Conservation (phyloP, 2,329 filamentous ascomycete species). For the Nemania abortiva region DNA sequence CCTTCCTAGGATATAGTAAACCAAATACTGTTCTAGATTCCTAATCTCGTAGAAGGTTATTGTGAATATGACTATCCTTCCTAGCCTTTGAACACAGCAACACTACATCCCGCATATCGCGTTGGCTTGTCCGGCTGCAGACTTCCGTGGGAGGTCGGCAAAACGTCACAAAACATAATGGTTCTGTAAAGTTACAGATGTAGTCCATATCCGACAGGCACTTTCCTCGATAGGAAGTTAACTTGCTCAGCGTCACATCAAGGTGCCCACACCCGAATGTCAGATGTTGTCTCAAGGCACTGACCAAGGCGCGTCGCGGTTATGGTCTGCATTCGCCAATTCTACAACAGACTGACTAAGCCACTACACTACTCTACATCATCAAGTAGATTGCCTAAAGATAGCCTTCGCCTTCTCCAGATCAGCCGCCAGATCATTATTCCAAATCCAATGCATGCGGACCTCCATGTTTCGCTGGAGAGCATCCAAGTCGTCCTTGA, state of each 20-base stretch:
- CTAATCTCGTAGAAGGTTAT: too few species aligned
- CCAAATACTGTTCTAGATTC: too few species aligned
- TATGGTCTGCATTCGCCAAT: neutral
- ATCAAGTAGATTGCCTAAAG: constrained; percentile 41
- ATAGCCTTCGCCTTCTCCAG: constrained; percentile 55
- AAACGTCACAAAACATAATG: too few species aligned
- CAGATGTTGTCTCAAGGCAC: neutral
- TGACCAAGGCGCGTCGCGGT: neutral
- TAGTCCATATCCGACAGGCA: too few species aligned
- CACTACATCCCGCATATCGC: too few species aligned
- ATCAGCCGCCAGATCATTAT: constrained; percentile 51
- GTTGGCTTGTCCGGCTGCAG: too few species aligned
- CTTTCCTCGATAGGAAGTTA: neutral
- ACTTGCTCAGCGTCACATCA: neutral
- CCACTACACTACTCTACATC: neutral
- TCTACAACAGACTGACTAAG: neutral
- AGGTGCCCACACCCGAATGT: neutral
- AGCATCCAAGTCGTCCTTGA: constrained; percentile 50
- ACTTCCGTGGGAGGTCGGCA: too few species aligned
- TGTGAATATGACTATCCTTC: too few species aligned
- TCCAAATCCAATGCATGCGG: constrained; percentile 55
- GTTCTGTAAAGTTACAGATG: too few species aligned
- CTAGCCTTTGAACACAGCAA: too few species aligned
- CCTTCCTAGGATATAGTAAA: too few species aligned
- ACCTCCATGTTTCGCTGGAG: constrained; percentile 53